Conservation (phyloP, 129 eudicot species). For the Lactuca saligna region DNA sequence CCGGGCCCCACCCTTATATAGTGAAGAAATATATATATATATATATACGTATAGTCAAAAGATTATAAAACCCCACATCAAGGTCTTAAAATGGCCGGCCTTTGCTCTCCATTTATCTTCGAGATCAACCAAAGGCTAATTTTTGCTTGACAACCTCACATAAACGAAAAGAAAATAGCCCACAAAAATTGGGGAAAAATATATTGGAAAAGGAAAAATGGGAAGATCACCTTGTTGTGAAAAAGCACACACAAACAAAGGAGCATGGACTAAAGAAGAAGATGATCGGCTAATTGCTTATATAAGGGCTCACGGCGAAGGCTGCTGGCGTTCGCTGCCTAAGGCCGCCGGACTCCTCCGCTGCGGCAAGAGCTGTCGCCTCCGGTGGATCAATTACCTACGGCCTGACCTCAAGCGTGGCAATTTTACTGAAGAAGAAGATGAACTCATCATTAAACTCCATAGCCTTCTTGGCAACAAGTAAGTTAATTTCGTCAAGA, state of each 20-base stretch:
- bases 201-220: slow-evolving; percentile 41
- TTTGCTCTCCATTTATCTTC: slow-evolving; percentile 8
- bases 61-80: slow-evolving; percentile 64
- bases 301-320: slow-evolving; percentile 86
- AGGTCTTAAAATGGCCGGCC: slow-evolving; percentile 48
- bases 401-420: slow-evolving; percentile 96
- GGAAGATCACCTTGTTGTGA: slow-evolving; percentile 99
- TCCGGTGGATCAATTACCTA: slow-evolving; percentile 93
- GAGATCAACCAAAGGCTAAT: slow-evolving; percentile 26
- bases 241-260: slow-evolving; percentile 98
- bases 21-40: slow-evolving; percentile 13
- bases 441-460: slow-evolving; percentile 85
- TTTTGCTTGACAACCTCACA: slow-evolving; percentile 34
- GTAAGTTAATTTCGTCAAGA: slow-evolving; percentile 35
- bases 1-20: neutral
- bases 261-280: slow-evolving; percentile 99
- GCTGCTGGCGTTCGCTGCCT: slow-evolving; percentile 98
- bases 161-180: slow-evolving; percentile 5
- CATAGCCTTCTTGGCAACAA: slow-evolving; percentile 93
- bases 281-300: slow-evolving; percentile 83
- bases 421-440: slow-evolving; percentile 86
- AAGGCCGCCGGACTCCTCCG: slow-evolving; percentile 98
- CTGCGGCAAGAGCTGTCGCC: slow-evolving; percentile 98
- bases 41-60: slow-evolving; percentile 52
- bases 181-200: neutral